These are phyloP conservation scores for Solanum sejunctum DNA, from an alignment of 257 asterid species.

Conservation along the genomic window DNA sequence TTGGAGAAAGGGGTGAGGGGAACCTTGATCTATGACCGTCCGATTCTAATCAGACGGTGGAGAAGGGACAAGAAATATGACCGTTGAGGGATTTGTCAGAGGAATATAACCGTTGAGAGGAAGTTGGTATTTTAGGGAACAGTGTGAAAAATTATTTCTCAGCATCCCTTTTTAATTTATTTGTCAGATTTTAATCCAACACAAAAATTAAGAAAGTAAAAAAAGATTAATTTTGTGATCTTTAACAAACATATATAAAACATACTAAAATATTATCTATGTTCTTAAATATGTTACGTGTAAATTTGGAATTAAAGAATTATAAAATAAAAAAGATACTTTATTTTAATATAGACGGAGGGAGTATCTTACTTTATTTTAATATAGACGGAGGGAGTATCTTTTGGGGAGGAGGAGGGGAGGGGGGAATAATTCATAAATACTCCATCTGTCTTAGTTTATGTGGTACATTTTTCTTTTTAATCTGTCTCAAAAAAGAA, in stretches of 20 bases:
- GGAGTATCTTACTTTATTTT: not conserved
- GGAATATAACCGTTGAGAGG: slow-evolving; percentile 69
- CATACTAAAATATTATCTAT: not conserved
- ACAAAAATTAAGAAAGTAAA: not conserved
- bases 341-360: not conserved
- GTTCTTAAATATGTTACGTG: not conserved
- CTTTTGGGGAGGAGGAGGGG: too few relatives aligned
- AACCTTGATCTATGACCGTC: slow-evolving; percentile 22
- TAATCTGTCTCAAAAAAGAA: too few relatives aligned
- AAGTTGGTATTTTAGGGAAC: slow-evolving; percentile 28
- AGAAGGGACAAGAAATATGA: slow-evolving; percentile 32
- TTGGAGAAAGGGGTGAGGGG: slow-evolving; percentile 1
- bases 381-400: not conserved
- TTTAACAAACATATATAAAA: not conserved
- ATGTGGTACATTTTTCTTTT: too few relatives aligned
- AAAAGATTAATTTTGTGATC: not conserved
- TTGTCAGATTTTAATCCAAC: not conserved
- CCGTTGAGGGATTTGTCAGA: slow-evolving; percentile 68
- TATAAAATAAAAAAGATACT: too few relatives aligned
- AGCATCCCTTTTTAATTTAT: accelerated
- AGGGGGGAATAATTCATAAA: too few relatives aligned
- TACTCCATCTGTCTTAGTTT: too few relatives aligned
- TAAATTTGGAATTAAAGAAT: not conserved
- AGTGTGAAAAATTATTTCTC: not conserved
- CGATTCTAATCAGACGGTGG: slow-evolving; percentile 45